Evolutionary conservation across 768 basidiomycete genomes (phyloP), one percentile per base, ranked within the genome.

Genomic region (Boletus rex-veris): DNA sequence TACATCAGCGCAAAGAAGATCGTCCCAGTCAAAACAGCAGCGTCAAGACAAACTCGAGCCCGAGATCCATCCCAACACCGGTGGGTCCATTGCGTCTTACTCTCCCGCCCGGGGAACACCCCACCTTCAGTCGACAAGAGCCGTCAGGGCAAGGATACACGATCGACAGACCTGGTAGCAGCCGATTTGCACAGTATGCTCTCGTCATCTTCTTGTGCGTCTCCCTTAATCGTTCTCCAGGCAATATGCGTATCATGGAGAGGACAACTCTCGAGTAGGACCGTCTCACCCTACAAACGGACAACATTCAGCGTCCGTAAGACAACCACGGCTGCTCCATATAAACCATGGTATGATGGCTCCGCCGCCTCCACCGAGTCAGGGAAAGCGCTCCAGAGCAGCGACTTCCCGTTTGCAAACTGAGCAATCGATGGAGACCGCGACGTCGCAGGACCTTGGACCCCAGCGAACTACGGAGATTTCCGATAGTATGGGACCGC

Each of bases 31-130:
- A 66, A 56, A 60, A 48, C 39, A 37, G 55, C 28, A 60, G 62
- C 42, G 26, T 56, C 53, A 70, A 69, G 62, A 65, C 77, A 59
- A 54, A 69, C 44, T 87, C 88, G 2, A 90, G 87, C 61, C 85
- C 88, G 31, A 80, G 78, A 52, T 82, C 83, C 33, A 71, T 75
- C 18, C 59, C 68, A 4, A 82, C 81, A 1, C 83, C 85, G 16
- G 53, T 80, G 11, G 85, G 77, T 18, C 86, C 86, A 24, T 72
- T 80, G 59, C 73, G 90, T 65, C 75, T 91, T 35, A 91, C 88
- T 3, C 74, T 90, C 19, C 84, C 83, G 16, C 80, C 75, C 12
- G 77, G 79, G 40, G 86, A 85, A 60, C 78, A 78, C 41, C 68
- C 59, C 19, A 50, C 50, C 33, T 73, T 76, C 54, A 59, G 64